A percentile compares a stretch with the other conserved stretches of the same genome.
Conservation (phyloP, 495 filamentous ascomycete genomes). For the Amphirosellinia nigrospora region DNA sequence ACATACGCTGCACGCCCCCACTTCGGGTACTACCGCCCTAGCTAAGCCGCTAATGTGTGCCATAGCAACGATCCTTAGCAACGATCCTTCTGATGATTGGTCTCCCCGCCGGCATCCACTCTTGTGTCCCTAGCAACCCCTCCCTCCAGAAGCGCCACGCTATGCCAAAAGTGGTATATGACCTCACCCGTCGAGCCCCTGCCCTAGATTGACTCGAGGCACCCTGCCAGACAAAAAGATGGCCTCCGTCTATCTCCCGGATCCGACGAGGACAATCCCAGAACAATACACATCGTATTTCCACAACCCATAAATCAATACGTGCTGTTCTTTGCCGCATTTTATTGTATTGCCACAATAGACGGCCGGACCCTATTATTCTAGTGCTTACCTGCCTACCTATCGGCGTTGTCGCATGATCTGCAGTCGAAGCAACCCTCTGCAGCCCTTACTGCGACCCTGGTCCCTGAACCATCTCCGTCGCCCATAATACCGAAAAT, state of each 20-base stretch:
- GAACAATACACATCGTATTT: background rate
- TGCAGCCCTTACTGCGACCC: constrained; percentile 3
- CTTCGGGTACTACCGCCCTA: background rate
- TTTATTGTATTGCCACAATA: constrained; percentile 6
- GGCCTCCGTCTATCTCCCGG: background rate
- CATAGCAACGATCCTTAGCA: constrained; percentile 15
- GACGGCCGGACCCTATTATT: background rate
- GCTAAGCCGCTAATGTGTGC: background rate
- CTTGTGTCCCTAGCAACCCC: constrained; percentile 19
- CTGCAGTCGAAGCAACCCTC: background rate
- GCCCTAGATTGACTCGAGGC: background rate
- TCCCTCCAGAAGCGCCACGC: background rate
- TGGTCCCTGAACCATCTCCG: constrained; percentile 12
- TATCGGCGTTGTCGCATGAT: background rate
- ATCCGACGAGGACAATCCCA: background rate
- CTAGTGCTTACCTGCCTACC: background rate
- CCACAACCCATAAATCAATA: constrained; percentile 3
- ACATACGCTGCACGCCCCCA: background rate
- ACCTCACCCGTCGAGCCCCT: constrained; percentile 11
- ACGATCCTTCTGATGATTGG: background rate
- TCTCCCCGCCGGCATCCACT: background rate
- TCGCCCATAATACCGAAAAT: constrained; percentile 6
- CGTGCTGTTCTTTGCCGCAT: background rate
- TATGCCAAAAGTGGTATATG: constrained; percentile 3
- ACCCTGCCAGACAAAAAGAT: background rate